phyloP scores from a whole-genome alignment of 75 land plant species.

The Cryptomeria japonica region DNA sequence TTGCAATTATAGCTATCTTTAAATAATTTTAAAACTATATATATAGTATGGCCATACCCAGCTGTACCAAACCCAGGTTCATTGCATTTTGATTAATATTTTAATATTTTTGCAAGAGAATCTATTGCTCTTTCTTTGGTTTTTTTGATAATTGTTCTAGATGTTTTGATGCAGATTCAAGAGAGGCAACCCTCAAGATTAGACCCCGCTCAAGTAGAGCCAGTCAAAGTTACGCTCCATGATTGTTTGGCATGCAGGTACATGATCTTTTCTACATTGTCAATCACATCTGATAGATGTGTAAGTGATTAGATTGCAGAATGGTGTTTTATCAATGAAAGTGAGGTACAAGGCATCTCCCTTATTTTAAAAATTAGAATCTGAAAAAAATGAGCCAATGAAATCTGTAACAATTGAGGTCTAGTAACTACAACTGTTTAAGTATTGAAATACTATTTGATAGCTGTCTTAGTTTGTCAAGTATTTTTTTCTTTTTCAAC shows the following conservation, averaged over 20 bases:
- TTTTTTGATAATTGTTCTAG: conserved; percentile 3
- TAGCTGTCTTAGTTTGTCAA: too few species aligned
- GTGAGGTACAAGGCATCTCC: too few species aligned
- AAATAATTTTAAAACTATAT: too few species aligned
- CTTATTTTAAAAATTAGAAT: too few species aligned
- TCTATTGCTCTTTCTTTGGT: background rate
- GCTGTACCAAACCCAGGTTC: background rate
- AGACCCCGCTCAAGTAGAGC: conserved; percentile 32
- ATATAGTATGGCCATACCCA: too few species aligned
- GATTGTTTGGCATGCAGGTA: conserved; percentile 99
- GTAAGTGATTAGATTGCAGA: background rate
- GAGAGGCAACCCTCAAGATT: conserved; percentile 22
- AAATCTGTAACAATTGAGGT: too few species aligned
- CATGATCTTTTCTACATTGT: background rate
- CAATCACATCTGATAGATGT: background rate
- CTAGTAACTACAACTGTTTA: too few species aligned
- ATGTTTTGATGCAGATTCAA: conserved; percentile 33
- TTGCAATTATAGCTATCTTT: too few species aligned
- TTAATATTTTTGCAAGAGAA: background rate
- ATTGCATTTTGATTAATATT: background rate
- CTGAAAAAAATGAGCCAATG: too few species aligned
- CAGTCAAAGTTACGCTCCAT: conserved; percentile 92
- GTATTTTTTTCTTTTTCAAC: too few species aligned
- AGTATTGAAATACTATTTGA: too few species aligned
- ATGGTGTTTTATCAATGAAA: background rate